Percentiles rank a stretch among this genome's conserved stretches.
Evolutionary conservation across 2,329 filamentous ascomycete species (phyloP).

Genomic region (Sarocladiaceae sp.): DNA sequence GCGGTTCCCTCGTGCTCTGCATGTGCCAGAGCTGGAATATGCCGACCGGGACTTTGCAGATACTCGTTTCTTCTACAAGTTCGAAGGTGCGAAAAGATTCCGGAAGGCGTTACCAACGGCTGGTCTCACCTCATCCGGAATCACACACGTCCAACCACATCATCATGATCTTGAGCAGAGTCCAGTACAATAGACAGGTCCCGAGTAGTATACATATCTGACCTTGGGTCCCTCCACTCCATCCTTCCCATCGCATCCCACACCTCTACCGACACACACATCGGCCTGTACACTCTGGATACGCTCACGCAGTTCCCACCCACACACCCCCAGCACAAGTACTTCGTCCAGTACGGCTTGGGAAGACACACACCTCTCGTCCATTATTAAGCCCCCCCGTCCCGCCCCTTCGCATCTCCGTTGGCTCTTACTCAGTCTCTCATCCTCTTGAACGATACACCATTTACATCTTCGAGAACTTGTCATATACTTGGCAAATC

Average conservation of each 20-base stretch:
- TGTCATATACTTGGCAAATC: no score
- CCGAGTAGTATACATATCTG: conserved; percentile 1
- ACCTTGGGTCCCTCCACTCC: neutral
- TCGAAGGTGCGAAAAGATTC: conserved; percentile 1
- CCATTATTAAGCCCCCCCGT: conserved; percentile 22
- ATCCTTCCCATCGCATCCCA: neutral
- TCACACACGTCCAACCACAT: no score
- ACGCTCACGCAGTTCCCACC: neutral
- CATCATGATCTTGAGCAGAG: no score
- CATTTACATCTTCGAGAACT: neutral
- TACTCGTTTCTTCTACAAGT: no score
- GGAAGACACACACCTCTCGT: conserved; percentile 2
- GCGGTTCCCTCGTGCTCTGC: no score
- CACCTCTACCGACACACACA: neutral
- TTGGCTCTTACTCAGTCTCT: conserved; percentile 6
- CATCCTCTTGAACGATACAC: neutral
- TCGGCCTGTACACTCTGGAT: neutral
- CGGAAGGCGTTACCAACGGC: no score
- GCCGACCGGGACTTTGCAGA: no score
- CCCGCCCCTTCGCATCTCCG: conserved; percentile 3
- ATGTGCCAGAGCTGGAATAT: no score
- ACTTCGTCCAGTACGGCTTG: no score
- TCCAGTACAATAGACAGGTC: neutral
- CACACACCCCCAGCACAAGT: neutral
- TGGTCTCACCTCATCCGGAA: conserved; percentile 8